These are phyloP conservation scores for Rhipidocladum racemiflorum DNA, from an alignment of 176 grass and related monocot species.

Conservation along the genomic window DNA sequence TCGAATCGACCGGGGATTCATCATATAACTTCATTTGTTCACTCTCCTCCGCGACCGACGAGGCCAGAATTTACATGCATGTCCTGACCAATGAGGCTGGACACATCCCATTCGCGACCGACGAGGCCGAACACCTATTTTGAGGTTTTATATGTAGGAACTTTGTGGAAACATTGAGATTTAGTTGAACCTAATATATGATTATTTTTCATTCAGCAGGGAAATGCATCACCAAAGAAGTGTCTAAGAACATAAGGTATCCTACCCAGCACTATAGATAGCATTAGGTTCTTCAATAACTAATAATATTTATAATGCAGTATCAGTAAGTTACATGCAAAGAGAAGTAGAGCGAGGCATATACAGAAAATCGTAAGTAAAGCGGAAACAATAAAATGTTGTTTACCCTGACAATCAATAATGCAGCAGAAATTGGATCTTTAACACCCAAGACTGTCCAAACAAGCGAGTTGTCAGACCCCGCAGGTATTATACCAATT, in stretches of 20 bases:
- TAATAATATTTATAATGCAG: neutral
- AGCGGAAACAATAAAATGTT: constrained; percentile 10
- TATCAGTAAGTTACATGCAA: constrained; percentile 18
- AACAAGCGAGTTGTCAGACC: constrained; percentile 97
- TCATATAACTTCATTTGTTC: no score
- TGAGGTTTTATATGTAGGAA: no score
- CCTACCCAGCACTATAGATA: constrained; percentile 23
- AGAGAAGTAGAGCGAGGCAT: neutral
- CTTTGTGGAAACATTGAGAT: neutral
- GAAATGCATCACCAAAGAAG: constrained; percentile 6
- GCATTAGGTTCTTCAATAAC: constrained; percentile 10
- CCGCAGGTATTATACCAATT: constrained; percentile 98
- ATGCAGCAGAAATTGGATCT: constrained; percentile 95
- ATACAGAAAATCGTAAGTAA: constrained; percentile 23
- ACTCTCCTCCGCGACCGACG: no score
- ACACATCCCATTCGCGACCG: no score
- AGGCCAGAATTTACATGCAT: no score
- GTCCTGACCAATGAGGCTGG: no score
- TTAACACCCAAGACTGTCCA: constrained; percentile 96
- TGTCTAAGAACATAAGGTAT: neutral
- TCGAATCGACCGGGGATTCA: no score
- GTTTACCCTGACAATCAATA: constrained; percentile 86
- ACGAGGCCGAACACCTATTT: no score
- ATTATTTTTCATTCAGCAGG: constrained; percentile 3
- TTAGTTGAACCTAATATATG: neutral